Evolutionary conservation across 2,329 filamentous ascomycete genomes (phyloP), one percentile per base, ranked within the genome.

Genomic region (Triangularia verruculosa): DNA sequence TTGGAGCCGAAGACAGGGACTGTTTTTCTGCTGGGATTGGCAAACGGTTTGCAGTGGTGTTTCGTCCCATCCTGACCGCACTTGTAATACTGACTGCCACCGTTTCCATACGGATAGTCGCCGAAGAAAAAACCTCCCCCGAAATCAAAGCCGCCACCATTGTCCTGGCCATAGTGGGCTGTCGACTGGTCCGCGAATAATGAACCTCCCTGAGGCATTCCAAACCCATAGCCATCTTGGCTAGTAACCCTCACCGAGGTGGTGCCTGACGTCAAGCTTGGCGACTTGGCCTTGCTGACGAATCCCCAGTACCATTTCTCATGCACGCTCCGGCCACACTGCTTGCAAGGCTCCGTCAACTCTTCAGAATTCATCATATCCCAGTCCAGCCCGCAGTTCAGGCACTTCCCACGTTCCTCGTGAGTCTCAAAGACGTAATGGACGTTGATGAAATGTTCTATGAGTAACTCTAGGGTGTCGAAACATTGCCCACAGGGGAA

Each of bases 271-370:
- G 64, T 61, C 63, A 61, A 54, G 15, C 28, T 51, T 8, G 57
- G 39, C 1, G 25, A n/a, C 13, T 12, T 24, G 61, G 11, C 51
- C 15, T 28, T 54, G 20, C 62, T 57, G 43, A 65, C 32, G 47
- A 57, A 64, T 27, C 70, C 71, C 32, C 68, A 73, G 30, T 68
- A 72, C 69, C 69, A 73, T 55, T 57, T 69, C 34, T 69, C 65
- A 65, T 65, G 15, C 17, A 4, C n/a, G 22, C n/a, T 24, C 15
- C 22, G 25, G 12, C 51, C 51, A n/a, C 61, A 69, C 17, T 59
- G 59, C 4, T 22, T 3, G 24, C 56, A 64, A 2, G n/a, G 11
- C 15, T 28, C 27, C 5, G 28, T 20, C 4, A n/a, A 1, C 8
- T 24, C 32, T n/a, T 24, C 22, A 6, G 51, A 12, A 11, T 15